A percentile compares a stretch with the other conserved stretches of the same genome.
These are phyloP conservation scores for Phaeosphaeriaceae sp. DNA, from an alignment of 2,329 filamentous ascomycete species.

Conservation along the genomic window DNA sequence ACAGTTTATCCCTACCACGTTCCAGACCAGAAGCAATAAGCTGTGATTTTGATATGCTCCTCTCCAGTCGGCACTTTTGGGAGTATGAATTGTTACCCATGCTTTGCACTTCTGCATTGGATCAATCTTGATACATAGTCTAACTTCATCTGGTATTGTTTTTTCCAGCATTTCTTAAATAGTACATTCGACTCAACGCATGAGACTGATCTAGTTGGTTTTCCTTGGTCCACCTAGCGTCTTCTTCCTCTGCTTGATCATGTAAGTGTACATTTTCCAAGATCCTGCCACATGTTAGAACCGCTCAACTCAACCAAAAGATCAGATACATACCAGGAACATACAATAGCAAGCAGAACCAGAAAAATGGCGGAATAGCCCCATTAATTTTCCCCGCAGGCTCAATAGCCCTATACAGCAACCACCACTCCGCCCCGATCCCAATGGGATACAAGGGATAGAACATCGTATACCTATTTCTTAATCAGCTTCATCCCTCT, in stretches of 20 bases:
- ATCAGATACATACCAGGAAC: constrained; percentile 25
- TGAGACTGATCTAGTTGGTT: too few relatives aligned
- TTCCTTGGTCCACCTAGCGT: constrained; percentile 11
- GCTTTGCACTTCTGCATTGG: too few relatives aligned
- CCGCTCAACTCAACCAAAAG: neutral
- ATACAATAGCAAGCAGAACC: constrained; percentile 31
- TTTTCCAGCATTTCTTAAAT: too few relatives aligned
- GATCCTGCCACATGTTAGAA: constrained; percentile 21
- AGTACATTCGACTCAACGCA: too few relatives aligned
- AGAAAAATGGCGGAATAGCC: constrained; percentile 23
- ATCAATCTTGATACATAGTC: too few relatives aligned
- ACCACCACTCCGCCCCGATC: constrained; percentile 37
- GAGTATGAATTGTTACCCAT: too few relatives aligned
- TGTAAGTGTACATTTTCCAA: constrained; percentile 38
- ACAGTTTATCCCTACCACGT: too few relatives aligned
- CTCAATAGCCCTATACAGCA: constrained; percentile 26
- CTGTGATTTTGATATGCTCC: too few relatives aligned
- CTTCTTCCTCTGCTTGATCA: constrained; percentile 36
- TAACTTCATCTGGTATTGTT: too few relatives aligned
- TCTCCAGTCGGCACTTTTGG: too few relatives aligned
- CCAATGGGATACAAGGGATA: constrained; percentile 34
- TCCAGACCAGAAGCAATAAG: too few relatives aligned
- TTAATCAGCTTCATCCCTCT: neutral
- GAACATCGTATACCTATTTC: constrained; percentile 30
- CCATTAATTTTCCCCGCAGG: constrained; percentile 17